Conservation (phyloP, 78 protist genomes). For the Dictyostelium discoideum region dicty_2.7 NC_007088.5:4920001-4920500, state of each 20-base stretch:
- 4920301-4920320: not conserved
- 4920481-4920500: not conserved
- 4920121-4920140: not conserved
- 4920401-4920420: not conserved
- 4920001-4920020: not conserved
- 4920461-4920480: no score
- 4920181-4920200: not conserved
- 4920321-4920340: not conserved
- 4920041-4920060: no score
- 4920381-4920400: no score
- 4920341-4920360: conserved; percentile 17
- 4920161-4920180: not conserved
- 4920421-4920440: no score
- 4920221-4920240: not conserved
- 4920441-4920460: no score
- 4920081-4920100: not conserved
- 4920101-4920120: conserved; percentile 5
- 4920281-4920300: conserved; percentile 48
- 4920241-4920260: not conserved
- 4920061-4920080: not conserved
- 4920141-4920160: conserved; percentile 2
- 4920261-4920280: not conserved
- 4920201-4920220: not conserved
- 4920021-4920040: not conserved
- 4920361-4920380: not conserved